Percentiles rank a stretch among this genome's conserved stretches.
phyloP scores from a whole-genome alignment of 2,329 filamentous ascomycete genomes.

The Cyphellophora attinorum region DNA sequence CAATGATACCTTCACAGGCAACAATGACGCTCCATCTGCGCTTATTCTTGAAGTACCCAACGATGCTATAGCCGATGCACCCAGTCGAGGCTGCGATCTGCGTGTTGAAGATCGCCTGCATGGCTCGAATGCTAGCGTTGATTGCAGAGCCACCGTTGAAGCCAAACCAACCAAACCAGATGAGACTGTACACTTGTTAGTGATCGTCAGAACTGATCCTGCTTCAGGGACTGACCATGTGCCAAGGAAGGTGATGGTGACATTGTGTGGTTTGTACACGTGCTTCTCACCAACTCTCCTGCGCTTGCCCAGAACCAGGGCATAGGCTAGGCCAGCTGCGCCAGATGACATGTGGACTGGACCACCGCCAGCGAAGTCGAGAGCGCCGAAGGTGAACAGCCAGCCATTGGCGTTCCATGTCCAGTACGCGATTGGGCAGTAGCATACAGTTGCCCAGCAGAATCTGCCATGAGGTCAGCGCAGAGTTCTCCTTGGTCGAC shows the following conservation, averaged over 20 bases:
- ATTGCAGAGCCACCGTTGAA: constrained; percentile 89
- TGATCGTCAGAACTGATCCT: too few species aligned
- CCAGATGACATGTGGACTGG: constrained; percentile 68
- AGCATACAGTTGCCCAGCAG: constrained; percentile 62
- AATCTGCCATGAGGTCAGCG: too few species aligned
- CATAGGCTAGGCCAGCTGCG: constrained; percentile 62
- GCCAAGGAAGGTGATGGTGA: constrained; percentile 63
- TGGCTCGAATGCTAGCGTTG: constrained; percentile 68
- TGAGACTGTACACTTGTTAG: too few species aligned
- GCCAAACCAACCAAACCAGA: constrained; percentile 63
- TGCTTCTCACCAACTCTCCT: constrained; percentile 44
- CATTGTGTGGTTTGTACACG: constrained; percentile 55
- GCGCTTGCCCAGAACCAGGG: constrained; percentile 63
- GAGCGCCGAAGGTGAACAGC: constrained; percentile 57
- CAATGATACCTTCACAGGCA: constrained; percentile 83
- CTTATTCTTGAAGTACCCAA: constrained; percentile 76
- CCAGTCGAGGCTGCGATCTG: constrained; percentile 76
- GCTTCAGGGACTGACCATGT: too few species aligned
- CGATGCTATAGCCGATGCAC: constrained; percentile 72
- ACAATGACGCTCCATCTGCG: constrained; percentile 86
- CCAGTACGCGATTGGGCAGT: constrained; percentile 62
- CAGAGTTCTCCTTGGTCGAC: too few species aligned
- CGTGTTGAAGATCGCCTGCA: constrained; percentile 79
- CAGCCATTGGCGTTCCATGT: constrained; percentile 69
- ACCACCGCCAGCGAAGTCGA: constrained; percentile 67